Conservation (phyloP, 2,329 filamentous ascomycete species). For the Helminthosporium solani region DNA sequence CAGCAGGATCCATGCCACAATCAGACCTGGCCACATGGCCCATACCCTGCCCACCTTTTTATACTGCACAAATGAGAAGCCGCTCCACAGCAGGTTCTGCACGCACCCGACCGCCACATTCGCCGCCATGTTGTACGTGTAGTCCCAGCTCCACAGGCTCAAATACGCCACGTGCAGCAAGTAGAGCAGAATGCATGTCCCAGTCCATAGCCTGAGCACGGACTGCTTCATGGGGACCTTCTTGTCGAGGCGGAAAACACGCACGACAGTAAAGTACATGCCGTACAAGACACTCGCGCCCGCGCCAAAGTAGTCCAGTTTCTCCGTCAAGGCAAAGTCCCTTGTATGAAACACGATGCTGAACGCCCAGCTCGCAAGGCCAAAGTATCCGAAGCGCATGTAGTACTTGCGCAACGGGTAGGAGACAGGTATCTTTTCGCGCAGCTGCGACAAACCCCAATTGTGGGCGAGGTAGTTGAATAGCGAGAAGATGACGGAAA, state of each 20-base stretch:
- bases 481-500: constrained; percentile 88
- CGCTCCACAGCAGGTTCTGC: constrained; percentile 82
- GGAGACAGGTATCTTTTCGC: constrained; percentile 65
- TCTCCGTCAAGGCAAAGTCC: constrained; percentile 83
- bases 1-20: constrained; percentile 86
- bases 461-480: constrained; percentile 88
- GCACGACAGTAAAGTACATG: constrained; percentile 78
- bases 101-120: constrained; percentile 81
- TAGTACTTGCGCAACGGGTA: constrained; percentile 84
- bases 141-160: constrained; percentile 85
- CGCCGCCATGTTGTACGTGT: constrained; percentile 96
- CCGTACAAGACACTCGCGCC: constrained; percentile 89
- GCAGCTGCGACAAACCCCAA: constrained; percentile 70
- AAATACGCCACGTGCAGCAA: constrained; percentile 77
- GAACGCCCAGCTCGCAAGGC: constrained; percentile 80
- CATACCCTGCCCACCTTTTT: constrained; percentile 69
- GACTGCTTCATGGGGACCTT: constrained; percentile 50
- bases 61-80: constrained; percentile 77
- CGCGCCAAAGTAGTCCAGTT: constrained; percentile 93
- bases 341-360: constrained; percentile 91
- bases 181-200: constrained; percentile 71
- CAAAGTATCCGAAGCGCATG: constrained; percentile 74
- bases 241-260: constrained; percentile 78
- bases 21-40: constrained; percentile 86
- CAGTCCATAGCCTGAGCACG: constrained; percentile 72